These are phyloP conservation scores for Beta lomatogona DNA, from an alignment of 179 eudicot genomes.

Conservation along the genomic window DNA sequence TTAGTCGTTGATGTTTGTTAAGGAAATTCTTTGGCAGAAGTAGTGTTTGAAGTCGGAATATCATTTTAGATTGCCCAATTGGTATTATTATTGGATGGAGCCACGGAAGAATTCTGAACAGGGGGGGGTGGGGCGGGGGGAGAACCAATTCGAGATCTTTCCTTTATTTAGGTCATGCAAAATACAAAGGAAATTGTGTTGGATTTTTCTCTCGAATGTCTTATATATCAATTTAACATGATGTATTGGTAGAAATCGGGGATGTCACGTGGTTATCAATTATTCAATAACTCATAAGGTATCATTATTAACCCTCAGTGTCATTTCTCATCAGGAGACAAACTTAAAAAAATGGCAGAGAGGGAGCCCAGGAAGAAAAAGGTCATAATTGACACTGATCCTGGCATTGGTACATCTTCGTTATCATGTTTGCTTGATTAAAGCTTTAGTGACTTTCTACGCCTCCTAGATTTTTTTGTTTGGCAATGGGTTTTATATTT, in stretches of 20 bases:
- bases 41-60: background rate
- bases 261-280: background rate
- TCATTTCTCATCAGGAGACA: background rate
- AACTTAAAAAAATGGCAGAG: conserved; percentile 28
- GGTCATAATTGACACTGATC: conserved; percentile 86
- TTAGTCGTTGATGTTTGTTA: background rate
- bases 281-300: background rate
- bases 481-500: background rate
- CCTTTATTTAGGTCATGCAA: background rate
- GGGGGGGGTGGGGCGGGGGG: no score
- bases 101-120: no score
- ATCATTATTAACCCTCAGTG: background rate
- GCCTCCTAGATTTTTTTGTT: background rate
- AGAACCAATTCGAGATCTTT: background rate
- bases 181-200: background rate
- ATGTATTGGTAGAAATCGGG: background rate
- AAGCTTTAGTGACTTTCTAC: background rate
- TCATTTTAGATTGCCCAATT: background rate
- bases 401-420: conserved; percentile 65
- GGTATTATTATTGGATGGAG: background rate
- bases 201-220: background rate
- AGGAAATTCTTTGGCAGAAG: background rate
- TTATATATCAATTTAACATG: background rate
- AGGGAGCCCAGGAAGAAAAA: conserved; percentile 48
- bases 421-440: background rate